phyloP scores from a whole-genome alignment of 345 rosid species.

The Draba incana region DNA sequence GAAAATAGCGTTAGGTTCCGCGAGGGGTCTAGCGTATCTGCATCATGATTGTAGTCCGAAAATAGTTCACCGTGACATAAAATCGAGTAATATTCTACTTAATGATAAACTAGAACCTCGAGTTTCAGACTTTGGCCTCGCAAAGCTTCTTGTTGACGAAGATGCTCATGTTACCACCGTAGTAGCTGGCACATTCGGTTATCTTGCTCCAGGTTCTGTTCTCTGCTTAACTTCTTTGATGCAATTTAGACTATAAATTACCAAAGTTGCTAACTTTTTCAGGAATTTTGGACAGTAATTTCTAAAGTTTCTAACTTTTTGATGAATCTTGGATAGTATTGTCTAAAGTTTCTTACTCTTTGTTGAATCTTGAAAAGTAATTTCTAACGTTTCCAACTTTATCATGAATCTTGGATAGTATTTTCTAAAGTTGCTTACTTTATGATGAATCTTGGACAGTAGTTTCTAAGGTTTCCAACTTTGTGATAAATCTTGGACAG shows the following conservation, averaged over 20 bases:
- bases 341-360: no score
- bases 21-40: constrained; percentile 82
- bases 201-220: constrained; percentile 88
- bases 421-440: not conserved
- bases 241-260: not conserved
- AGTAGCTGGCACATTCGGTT: constrained; percentile 98
- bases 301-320: no score
- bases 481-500: not conserved
- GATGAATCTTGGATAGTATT: no score
- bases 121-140: constrained; percentile 95
- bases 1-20: constrained; percentile 80
- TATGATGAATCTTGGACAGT: constrained; percentile 1
- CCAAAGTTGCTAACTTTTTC: not conserved
- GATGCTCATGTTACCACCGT: constrained; percentile 93
- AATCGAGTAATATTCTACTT: constrained; percentile 92
- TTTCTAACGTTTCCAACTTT: no score
- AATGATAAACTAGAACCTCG: constrained; percentile 87
- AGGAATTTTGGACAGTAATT: not conserved
- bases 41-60: constrained; percentile 93
- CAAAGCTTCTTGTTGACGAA: constrained; percentile 89
- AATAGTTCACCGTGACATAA: constrained; percentile 88
- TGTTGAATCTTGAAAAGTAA: no score
- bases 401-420: no score
- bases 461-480: not conserved
- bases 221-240: not conserved